phyloP scores from a whole-genome alignment of 495 filamentous ascomycete genomes.

The Annulohypoxylon moriforme region DNA sequence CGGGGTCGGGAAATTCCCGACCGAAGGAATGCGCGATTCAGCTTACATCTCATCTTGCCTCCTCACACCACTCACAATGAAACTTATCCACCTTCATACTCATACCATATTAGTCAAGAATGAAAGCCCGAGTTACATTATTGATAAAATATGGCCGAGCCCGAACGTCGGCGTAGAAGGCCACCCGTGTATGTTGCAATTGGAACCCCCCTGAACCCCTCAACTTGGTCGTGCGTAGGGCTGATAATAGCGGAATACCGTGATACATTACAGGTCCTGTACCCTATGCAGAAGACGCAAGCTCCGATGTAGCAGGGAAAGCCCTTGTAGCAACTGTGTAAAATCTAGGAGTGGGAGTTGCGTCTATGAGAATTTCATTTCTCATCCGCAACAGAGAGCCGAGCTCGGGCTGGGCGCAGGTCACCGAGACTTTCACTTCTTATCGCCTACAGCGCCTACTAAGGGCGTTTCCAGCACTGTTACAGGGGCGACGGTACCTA shows the following conservation, averaged over 20 bases:
- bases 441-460: neutral
- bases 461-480: neutral
- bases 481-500: slow-evolving; percentile 11
- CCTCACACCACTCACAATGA: slow-evolving; percentile 4
- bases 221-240: slow-evolving; percentile 13
- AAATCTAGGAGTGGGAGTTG: slow-evolving; percentile 58
- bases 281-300: slow-evolving; percentile 61
- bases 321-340: slow-evolving; percentile 64
- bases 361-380: slow-evolving; percentile 48
- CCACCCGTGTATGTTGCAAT: slow-evolving; percentile 56
- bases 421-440: slow-evolving; percentile 7
- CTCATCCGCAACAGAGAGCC: slow-evolving; percentile 23
- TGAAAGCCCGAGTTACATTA: neutral
- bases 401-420: slow-evolving; percentile 2
- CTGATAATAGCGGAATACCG: slow-evolving; percentile 9
- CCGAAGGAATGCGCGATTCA: neutral
- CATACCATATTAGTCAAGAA: neutral
- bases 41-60: neutral
- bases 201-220: neutral
- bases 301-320: slow-evolving; percentile 62
- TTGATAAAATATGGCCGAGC: slow-evolving; percentile 45
- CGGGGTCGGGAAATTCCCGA: slow-evolving; percentile 37
- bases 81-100: slow-evolving; percentile 21
- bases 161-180: slow-evolving; percentile 59
- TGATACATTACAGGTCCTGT: slow-evolving; percentile 56